Conservation (phyloP, 352 stramenopile genomes). For the Paralagenidium karlingii region DNA sequence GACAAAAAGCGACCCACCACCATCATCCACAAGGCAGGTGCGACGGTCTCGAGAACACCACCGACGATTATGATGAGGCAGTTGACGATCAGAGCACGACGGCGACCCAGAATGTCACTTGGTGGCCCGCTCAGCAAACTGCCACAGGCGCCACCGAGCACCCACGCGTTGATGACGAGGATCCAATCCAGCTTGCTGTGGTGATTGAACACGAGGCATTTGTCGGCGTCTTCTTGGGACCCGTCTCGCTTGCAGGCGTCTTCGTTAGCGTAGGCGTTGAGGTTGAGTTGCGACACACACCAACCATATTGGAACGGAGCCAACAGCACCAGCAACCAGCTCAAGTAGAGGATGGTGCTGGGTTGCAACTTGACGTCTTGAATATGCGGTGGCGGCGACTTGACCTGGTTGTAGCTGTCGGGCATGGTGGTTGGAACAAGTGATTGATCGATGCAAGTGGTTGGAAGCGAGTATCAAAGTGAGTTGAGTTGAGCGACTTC, state of each 20-base stretch:
- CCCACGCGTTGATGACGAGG: slow-evolving; percentile 1
- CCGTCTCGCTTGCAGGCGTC: slow-evolving; percentile 3
- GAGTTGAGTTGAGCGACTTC: no score
- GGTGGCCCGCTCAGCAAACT: background rate
- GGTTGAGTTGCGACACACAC: background rate
- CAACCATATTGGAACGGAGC: slow-evolving; percentile 1
- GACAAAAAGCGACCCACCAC: slow-evolving; percentile 24
- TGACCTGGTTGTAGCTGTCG: no score
- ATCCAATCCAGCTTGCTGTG: slow-evolving; percentile 2
- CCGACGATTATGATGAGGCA: slow-evolving; percentile 25
- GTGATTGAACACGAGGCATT: background rate
- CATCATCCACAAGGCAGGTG: slow-evolving; percentile 16
- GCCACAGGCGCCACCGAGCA: background rate
- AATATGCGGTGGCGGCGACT: no score
- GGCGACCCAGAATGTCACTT: slow-evolving; percentile 5
- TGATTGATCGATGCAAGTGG: no score
- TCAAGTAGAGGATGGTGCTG: background rate
- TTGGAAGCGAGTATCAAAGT: no score
- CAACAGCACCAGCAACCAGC: background rate
- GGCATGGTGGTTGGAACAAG: no score
- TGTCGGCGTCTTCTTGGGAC: slow-evolving; percentile 3
- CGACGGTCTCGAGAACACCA: slow-evolving; percentile 12
- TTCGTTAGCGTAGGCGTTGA: background rate
- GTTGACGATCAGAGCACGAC: slow-evolving; percentile 4
- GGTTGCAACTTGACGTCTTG: no score